Evolutionary conservation across 495 filamentous ascomycete species (phyloP), one percentile per base, ranked within the genome.

Genomic region (Bacidia gigantensis): DNA sequence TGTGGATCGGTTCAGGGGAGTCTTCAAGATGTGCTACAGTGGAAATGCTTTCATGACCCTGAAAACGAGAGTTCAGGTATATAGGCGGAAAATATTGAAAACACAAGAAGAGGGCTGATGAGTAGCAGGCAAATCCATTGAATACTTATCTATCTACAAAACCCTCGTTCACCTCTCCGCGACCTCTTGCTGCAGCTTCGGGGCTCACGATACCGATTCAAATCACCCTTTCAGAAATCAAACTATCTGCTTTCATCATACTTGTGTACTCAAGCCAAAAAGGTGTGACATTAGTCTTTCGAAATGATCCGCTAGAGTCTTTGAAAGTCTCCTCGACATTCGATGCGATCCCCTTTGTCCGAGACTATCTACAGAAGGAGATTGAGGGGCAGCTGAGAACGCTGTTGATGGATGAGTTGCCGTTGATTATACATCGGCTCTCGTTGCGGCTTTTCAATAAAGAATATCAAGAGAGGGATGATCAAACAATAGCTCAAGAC

Each of bases 291-390:
- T 72, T 98, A 32, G 92, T 98, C 3, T 98, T 98, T 59, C 84
- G 92, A 57, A 97, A 98, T 74, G 92, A 98, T 66, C 92, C 92
- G 1, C 79, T 98, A 49, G 92, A 98, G 60, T 95, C 89, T 12
- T 80, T 98, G 56, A 97, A 96, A 71, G 92, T 98, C 55, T 96
- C 92, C 2, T 95, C 88, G 52, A 98, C 92, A 23, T 98, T 97
- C 65, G 92, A 98, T 69, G 95, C 92, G 11, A 98, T 98, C 59
- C 90, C 90, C 10, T 98, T 97, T 59, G 90, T 98, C 50, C 82
- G 90, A 51, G 90, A 97, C 62, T 98, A 96, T 66, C 72, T 98
- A 44, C 92, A 98, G 62, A 88, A 85, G 61, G 93, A 90, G 52
- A 98, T 98, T 60, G 92, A 98, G 67, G 82, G 75, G n/a, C 92